A percentile compares a stretch with the other conserved stretches of the same genome.
Evolutionary conservation across 192 early-diverging fungal genomes (phyloP).

Genomic region (Kappamyces sp.): DNA sequence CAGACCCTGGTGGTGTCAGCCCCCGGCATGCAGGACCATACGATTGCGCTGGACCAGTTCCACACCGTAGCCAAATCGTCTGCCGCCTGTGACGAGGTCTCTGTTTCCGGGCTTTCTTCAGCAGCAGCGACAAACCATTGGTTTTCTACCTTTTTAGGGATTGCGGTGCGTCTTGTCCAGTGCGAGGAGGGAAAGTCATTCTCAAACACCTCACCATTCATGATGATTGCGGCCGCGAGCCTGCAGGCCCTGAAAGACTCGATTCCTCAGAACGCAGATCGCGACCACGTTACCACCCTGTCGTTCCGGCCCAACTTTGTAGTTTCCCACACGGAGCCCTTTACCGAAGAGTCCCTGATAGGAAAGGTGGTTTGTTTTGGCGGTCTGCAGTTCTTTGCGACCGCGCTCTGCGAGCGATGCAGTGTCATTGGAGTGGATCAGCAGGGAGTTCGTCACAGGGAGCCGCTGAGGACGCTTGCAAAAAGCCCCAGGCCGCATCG

Average conservation of each 20-base stretch:
- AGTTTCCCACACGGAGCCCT: constrained; percentile 45
- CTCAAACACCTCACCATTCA: constrained; percentile 68
- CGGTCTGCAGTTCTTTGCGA: constrained; percentile 43
- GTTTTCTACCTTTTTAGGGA: constrained; percentile 43
- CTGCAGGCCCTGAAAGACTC: constrained; percentile 47
- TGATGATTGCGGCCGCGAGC: constrained; percentile 58
- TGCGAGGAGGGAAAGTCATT: constrained; percentile 24
- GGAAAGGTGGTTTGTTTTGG: constrained; percentile 35
- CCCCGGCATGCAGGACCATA: background rate
- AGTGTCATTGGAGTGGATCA: constrained; percentile 14
- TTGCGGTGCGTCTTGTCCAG: constrained; percentile 37
- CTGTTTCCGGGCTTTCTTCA: background rate
- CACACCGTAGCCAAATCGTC: background rate
- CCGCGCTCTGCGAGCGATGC: constrained; percentile 20
- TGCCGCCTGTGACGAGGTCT: constrained; percentile 14
- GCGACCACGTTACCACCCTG: background rate
- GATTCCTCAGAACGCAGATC: constrained; percentile 31
- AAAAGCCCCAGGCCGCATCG: background rate
- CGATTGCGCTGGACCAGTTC: background rate
- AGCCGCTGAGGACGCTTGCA: constrained; percentile 8
- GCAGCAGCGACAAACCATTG: constrained; percentile 16
- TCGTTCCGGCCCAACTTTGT: constrained; percentile 67
- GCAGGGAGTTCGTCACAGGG: background rate
- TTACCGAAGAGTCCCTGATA: constrained; percentile 64
- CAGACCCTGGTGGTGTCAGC: background rate